Evolutionary conservation across 768 basidiomycete species (phyloP), one percentile per base, ranked within the genome.

Genomic region (Lactarius evosmus): DNA sequence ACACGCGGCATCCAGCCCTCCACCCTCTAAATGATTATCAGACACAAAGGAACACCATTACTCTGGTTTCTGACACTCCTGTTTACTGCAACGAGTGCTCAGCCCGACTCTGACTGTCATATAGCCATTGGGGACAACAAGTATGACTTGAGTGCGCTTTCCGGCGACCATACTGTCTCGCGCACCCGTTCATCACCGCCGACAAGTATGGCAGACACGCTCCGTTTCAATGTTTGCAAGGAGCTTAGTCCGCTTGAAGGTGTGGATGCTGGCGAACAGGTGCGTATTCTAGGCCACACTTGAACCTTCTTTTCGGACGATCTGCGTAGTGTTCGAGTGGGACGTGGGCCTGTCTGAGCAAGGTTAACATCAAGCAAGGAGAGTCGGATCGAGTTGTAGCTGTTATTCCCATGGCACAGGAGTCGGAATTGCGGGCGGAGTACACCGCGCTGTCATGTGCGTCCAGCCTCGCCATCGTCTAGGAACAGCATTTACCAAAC

Each of bases 281-380:
- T 91, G 71, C 67, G 82, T 76, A 36, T 49, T 25, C 50, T 33
- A 29, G 12, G 2, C 22, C 5, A 19, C 38, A 32, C 32, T 49
- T 17, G 17, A 3, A 41, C 11, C 4, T 4, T 38, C 19, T 49
- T 56, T 57, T 34, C 34, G 6, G 8, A 65, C 25, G 27, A 34
- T 44, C 30, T 12, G 29, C 27, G 34, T 69, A 94, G 91, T 94
- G 91, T 75, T 73, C 81, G 22, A 59, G 72, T 25, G 88, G 85
- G 27, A 89, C 90, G 54, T 79, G 86, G 69, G 89, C 85, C 55
- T 95, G 93, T 75, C 76, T 93, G 33, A 87, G 83, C 4, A 83
- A 82, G 69, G 81, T 78, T 36, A 92, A 93, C 69, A 69, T 76
- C 68, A 91, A 89, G 74, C 67, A 72, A 1, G 79, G 77, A 25